A percentile compares a stretch with the other conserved stretches of the same genome.
phyloP scores from a whole-genome alignment of 2,329 filamentous ascomycete species.

The Calonectria ilicicola region DNA sequence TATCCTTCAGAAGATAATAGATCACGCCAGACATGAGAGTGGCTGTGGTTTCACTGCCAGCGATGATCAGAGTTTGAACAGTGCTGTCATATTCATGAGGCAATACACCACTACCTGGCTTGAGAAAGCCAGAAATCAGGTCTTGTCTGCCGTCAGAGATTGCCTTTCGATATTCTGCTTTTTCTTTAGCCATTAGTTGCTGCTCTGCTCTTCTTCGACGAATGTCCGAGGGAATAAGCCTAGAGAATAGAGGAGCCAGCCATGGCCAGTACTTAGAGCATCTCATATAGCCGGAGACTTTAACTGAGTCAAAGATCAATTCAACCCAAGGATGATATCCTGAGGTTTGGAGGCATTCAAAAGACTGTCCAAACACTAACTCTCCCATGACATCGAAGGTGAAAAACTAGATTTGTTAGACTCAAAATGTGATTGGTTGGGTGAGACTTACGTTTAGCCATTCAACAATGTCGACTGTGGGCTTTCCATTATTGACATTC shows the following conservation, averaged over 20 bases:
- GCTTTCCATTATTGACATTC: background rate
- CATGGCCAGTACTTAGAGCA: background rate
- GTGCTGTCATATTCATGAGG: background rate
- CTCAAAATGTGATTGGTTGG: too few relatives aligned
- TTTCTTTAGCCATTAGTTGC: background rate
- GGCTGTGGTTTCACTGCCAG: background rate
- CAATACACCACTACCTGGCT: background rate
- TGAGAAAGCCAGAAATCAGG: background rate
- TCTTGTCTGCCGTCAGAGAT: background rate
- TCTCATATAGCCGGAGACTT: background rate
- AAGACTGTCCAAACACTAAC: background rate
- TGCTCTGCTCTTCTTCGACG: background rate
- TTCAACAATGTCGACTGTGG: background rate
- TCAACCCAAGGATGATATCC: background rate
- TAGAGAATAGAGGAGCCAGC: background rate
- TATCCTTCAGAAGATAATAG: background rate
- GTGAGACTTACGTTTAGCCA: background rate
- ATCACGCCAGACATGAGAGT: background rate
- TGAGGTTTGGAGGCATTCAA: background rate
- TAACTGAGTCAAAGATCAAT: background rate
- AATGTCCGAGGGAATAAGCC: background rate
- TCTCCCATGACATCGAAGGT: background rate
- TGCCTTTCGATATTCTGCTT: background rate
- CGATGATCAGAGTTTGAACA: background rate
- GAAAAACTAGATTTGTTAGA: background rate